phyloP scores from a whole-genome alignment of 192 early-diverging fungal genomes.

The Obelidium mucronatum region DNA sequence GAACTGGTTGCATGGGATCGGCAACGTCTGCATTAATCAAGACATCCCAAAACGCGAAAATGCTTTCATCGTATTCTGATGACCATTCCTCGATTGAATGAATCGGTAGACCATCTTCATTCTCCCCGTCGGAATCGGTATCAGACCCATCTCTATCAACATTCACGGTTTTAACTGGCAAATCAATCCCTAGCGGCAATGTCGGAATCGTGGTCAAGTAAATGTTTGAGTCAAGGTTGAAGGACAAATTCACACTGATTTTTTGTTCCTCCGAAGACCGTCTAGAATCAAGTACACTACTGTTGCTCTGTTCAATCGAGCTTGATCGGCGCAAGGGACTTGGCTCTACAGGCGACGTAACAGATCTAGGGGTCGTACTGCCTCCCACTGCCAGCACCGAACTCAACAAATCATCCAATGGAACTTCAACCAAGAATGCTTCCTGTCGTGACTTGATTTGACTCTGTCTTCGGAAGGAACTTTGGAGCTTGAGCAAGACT shows the following conservation, averaged over 20 bases:
- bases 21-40: neutral
- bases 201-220: conserved; percentile 14
- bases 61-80: conserved; percentile 17
- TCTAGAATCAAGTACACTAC: neutral
- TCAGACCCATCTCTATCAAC: conserved; percentile 11
- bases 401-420: conserved; percentile 39
- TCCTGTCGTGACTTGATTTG: conserved; percentile 38
- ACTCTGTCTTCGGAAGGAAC: conserved; percentile 24
- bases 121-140: neutral
- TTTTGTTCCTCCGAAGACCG: neutral
- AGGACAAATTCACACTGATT: conserved; percentile 26
- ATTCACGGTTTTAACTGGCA: conserved; percentile 7
- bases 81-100: neutral
- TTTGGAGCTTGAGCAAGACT: conserved; percentile 32
- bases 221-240: conserved; percentile 15
- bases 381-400: conserved; percentile 5
- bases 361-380: neutral
- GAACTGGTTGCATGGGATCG: neutral
- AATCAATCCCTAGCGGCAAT: conserved; percentile 34
- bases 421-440: conserved; percentile 39
- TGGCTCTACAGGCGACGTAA: neutral
- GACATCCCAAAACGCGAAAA: conserved; percentile 19
- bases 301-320: neutral
- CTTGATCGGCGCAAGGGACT: neutral
- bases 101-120: conserved; percentile 1